Evolutionary conservation across 2,329 filamentous ascomycete species (phyloP).

Genomic region (Botrytis porri): DNA sequence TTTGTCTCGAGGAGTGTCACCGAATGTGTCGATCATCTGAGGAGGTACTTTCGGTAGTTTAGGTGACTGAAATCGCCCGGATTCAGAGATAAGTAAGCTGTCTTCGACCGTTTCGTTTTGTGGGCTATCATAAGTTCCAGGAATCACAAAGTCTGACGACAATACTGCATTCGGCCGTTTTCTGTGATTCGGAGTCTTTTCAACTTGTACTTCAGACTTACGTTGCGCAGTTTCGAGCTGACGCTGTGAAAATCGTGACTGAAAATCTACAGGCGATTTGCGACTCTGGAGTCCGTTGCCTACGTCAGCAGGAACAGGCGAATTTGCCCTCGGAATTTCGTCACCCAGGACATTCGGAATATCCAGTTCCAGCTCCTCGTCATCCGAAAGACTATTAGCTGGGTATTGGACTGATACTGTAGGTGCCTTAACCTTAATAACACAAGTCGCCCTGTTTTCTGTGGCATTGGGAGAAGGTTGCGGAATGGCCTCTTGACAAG

Average conservation of each 20-base stretch:
- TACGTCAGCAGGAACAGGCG: constrained; percentile 25
- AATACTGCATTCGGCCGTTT: constrained; percentile 7
- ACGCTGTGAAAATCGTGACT: constrained; percentile 19
- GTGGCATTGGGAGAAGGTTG: not conserved
- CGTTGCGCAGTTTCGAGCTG: constrained; percentile 25
- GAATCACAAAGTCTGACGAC: constrained; percentile 27
- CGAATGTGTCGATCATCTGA: not conserved
- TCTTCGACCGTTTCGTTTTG: not conserved
- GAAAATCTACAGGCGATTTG: constrained; percentile 5
- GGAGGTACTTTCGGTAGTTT: not conserved
- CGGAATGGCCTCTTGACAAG: not conserved
- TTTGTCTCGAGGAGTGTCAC: not conserved
- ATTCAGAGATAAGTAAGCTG: not conserved
- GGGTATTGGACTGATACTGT: not conserved
- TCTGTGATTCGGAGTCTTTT: constrained; percentile 25
- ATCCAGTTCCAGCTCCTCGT: constrained; percentile 33
- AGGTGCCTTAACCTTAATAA: not conserved
- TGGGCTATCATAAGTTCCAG: constrained; percentile 24
- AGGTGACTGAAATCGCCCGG: not conserved
- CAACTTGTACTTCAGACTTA: constrained; percentile 29
- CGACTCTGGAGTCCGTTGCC: constrained; percentile 27
- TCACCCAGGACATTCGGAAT: constrained; percentile 32
- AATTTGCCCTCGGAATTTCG: constrained; percentile 16
- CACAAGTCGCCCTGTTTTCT: not conserved
- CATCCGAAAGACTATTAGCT: constrained; percentile 23